phyloP scores from a whole-genome alignment of 768 basidiomycete species.

The Trametes gibbosa region DNA sequence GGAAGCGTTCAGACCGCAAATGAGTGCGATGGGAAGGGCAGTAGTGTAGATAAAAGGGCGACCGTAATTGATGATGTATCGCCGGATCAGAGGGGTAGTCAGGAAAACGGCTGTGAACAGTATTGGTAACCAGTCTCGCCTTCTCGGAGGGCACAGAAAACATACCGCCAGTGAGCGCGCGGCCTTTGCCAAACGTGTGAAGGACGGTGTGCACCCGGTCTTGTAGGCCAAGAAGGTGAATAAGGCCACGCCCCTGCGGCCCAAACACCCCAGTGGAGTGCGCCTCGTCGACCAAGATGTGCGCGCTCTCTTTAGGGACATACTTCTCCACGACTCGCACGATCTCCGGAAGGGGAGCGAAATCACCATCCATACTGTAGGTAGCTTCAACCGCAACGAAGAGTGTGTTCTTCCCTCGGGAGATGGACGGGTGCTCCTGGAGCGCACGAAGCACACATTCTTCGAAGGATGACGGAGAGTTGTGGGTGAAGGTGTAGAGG shows the following conservation, averaged over 20 bases:
- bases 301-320: slow-evolving; percentile 37
- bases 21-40: slow-evolving; percentile 11
- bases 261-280: slow-evolving; percentile 58
- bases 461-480: slow-evolving; percentile 38
- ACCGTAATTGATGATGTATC: slow-evolving; percentile 14
- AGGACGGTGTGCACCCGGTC: slow-evolving; percentile 43
- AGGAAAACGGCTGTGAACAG: slow-evolving; percentile 11
- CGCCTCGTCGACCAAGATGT: slow-evolving; percentile 55
- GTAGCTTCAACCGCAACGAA: slow-evolving; percentile 54
- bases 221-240: slow-evolving; percentile 41
- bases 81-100: slow-evolving; percentile 8
- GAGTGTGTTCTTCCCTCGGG: slow-evolving; percentile 30
- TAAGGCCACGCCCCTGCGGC: slow-evolving; percentile 43
- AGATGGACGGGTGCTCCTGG: slow-evolving; percentile 23
- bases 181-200: slow-evolving; percentile 54
- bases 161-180: slow-evolving; percentile 17
- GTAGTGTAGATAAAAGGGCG: slow-evolving; percentile 15
- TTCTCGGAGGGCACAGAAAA: background rate
- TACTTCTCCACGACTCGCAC: slow-evolving; percentile 36
- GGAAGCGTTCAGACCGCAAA: slow-evolving; percentile 6
- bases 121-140: no score
- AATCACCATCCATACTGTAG: slow-evolving; percentile 63
- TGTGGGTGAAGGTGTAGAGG: slow-evolving; percentile 43
- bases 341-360: slow-evolving; percentile 45
- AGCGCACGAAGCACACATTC: slow-evolving; percentile 29